Conservation (phyloP, 345 rosid genomes). For the Kernera saxatilis region DNA sequence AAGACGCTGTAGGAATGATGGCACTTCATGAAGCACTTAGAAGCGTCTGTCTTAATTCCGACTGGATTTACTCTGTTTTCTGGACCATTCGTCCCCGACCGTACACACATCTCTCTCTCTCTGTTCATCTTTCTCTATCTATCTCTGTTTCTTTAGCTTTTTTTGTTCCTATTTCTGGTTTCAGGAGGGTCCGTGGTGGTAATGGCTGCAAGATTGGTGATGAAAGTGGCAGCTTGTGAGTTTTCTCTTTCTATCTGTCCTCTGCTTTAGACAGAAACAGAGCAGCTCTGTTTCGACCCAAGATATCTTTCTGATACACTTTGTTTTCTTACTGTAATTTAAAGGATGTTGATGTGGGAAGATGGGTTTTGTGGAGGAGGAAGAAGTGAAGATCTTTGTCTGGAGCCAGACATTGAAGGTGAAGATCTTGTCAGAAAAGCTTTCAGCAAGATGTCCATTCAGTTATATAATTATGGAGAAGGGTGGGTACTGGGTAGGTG, state of each 20-base stretch:
- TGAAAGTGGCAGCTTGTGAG: constrained; percentile 98
- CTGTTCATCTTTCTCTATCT: constrained; percentile 29
- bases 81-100: constrained; percentile 99
- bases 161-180: constrained; percentile 24
- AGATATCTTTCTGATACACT: constrained; percentile 14
- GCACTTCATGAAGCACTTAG: constrained; percentile 99
- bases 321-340: not conserved
- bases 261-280: constrained; percentile 5
- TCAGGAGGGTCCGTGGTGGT: constrained; percentile 96
- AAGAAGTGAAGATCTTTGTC: constrained; percentile 47
- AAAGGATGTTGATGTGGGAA: constrained; percentile 99
- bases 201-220: constrained; percentile 98
- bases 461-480: constrained; percentile 99
- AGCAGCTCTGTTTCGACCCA: not conserved
- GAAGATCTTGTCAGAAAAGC: constrained; percentile 96
- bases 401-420: constrained; percentile 68
- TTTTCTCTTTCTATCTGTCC: constrained; percentile 13
- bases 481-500: constrained; percentile 99
- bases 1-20: constrained; percentile 99
- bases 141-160: constrained; percentile 23
- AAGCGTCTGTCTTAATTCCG: constrained; percentile 92
- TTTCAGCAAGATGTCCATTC: constrained; percentile 99
- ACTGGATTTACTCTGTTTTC: constrained; percentile 99
- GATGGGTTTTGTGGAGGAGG: constrained; percentile 88
- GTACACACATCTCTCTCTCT: constrained; percentile 35